phyloP scores from a whole-genome alignment of 2,329 filamentous ascomycete genomes.

The Ophiostoma pallidulum region DNA sequence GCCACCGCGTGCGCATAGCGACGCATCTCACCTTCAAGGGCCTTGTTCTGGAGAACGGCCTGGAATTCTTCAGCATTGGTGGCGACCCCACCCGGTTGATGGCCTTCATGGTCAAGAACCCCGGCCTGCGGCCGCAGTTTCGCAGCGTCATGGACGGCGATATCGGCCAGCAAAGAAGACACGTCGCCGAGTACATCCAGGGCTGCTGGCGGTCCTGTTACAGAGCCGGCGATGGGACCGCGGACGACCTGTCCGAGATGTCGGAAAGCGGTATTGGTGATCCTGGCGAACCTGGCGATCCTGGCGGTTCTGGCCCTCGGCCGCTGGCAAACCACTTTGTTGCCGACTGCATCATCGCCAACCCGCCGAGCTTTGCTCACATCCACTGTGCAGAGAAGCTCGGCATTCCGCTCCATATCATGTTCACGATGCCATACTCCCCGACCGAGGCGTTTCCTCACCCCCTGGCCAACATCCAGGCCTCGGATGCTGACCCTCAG shows the following conservation, averaged over 20 bases:
- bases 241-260: neutral
- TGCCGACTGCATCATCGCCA: constrained; percentile 72
- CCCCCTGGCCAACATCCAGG: constrained; percentile 73
- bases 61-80: constrained; percentile 68
- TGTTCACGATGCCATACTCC: constrained; percentile 95
- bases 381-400: constrained; percentile 67
- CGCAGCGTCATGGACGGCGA: constrained; percentile 37
- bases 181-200: neutral
- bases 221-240: neutral
- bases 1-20: constrained; percentile 62
- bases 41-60: constrained; percentile 58
- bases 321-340: constrained; percentile 45
- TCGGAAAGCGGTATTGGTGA: neutral
- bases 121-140: constrained; percentile 73
- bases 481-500: constrained; percentile 64
- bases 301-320: neutral
- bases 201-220: neutral
- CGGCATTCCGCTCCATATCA: constrained; percentile 68
- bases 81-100: constrained; percentile 66
- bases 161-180: neutral
- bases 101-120: constrained; percentile 88
- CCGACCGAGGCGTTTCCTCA: constrained; percentile 80
- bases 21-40: constrained; percentile 59
- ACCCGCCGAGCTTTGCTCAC: constrained; percentile 68
- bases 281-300: no score